phyloP scores from a whole-genome alignment of 352 stramenopile genomes.

The Phytophthora sp. region DNA sequence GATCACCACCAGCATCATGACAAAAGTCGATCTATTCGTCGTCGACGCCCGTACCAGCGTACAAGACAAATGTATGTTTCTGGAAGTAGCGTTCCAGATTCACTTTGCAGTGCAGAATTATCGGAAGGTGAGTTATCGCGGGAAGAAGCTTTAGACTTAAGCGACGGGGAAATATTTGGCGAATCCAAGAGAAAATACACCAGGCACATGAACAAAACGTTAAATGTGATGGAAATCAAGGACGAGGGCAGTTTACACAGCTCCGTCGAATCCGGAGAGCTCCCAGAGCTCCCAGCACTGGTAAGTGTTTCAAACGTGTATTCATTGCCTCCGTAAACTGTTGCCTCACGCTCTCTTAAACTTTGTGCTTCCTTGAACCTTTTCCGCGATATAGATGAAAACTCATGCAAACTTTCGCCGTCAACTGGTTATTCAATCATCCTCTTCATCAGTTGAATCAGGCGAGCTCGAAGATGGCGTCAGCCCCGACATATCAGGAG shows the following conservation, averaged over 20 bases:
- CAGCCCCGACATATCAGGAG: constrained; percentile 9
- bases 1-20: constrained; percentile 19
- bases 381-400: constrained; percentile 25
- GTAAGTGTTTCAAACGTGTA: constrained; percentile 24
- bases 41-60: constrained; percentile 3
- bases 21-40: background rate
- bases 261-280: constrained; percentile 67
- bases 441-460: constrained; percentile 39
- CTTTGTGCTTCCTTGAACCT: background rate
- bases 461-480: constrained; percentile 39
- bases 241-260: constrained; percentile 21
- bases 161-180: constrained; percentile 72
- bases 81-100: constrained; percentile 37
- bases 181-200: constrained; percentile 31
- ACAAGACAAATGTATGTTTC: constrained; percentile 13
- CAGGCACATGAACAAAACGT: constrained; percentile 33
- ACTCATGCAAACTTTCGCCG: constrained; percentile 27
- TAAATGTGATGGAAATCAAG: constrained; percentile 5
- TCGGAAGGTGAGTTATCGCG: constrained; percentile 50
- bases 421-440: constrained; percentile 26
- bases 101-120: constrained; percentile 43
- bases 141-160: constrained; percentile 43
- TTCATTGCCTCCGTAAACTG: background rate
- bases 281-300: constrained; percentile 45
- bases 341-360: background rate